Evolutionary conservation across 2,329 filamentous ascomycete species (phyloP).

Genomic region (Metarhizium anisopliae): DNA sequence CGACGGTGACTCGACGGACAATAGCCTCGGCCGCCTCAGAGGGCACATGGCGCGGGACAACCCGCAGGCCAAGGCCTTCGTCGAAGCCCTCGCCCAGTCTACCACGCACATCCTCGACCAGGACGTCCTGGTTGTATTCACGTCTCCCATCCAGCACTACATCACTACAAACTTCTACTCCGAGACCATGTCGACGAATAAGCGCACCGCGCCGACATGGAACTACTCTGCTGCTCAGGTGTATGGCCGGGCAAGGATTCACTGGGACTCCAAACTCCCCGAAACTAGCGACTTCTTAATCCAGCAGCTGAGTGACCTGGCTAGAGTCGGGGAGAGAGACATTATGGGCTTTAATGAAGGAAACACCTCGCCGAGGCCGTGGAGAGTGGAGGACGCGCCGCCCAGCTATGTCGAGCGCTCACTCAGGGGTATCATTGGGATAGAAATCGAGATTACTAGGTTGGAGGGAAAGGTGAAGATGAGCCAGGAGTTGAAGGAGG

Average conservation of each 20-base stretch:
- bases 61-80: no score
- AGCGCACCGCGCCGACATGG: no score
- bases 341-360: slow-evolving; percentile 44
- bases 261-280: slow-evolving; percentile 35
- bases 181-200: no score
- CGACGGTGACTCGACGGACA: no score
- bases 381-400: slow-evolving; percentile 50
- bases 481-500: no score
- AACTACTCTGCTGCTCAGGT: no score
- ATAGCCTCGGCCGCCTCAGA: no score
- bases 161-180: slow-evolving; percentile 59
- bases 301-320: slow-evolving; percentile 43
- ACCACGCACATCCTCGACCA: slow-evolving; percentile 26
- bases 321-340: slow-evolving; percentile 36
- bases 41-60: no score
- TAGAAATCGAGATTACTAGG: slow-evolving; percentile 46
- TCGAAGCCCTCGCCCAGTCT: background rate
- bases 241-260: slow-evolving; percentile 11
- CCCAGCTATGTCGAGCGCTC: slow-evolving; percentile 41
- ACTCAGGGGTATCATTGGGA: slow-evolving; percentile 49
- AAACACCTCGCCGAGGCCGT: slow-evolving; percentile 21
- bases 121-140: slow-evolving; percentile 57
- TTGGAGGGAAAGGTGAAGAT: slow-evolving; percentile 24
- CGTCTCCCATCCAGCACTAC: slow-evolving; percentile 48
- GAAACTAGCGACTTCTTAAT: slow-evolving; percentile 38